Percentiles rank a stretch among this genome's conserved stretches.
phyloP scores from a whole-genome alignment of 371 early-diverging fungal genomes.

The Syncephalastrum sp. region DNA sequence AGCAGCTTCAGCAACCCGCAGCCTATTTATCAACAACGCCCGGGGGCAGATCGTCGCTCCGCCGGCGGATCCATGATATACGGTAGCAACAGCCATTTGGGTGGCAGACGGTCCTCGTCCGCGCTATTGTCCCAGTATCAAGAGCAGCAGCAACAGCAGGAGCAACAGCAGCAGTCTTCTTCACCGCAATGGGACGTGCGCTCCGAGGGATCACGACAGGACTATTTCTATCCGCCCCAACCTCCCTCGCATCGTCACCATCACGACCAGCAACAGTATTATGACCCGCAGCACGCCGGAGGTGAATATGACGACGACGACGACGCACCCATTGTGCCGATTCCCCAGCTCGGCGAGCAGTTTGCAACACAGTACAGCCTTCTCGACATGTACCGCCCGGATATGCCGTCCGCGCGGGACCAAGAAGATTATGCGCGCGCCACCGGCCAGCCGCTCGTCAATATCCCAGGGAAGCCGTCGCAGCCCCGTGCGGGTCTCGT shows the following conservation, averaged over 20 bases:
- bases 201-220: neutral
- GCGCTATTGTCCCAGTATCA: neutral
- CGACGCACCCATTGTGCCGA: constrained; percentile 21
- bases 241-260: neutral
- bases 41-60: too few relatives aligned
- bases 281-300: constrained; percentile 1
- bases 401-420: constrained; percentile 36
- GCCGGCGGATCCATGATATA: neutral
- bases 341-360: constrained; percentile 25
- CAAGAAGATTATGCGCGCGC: constrained; percentile 42
- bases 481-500: constrained; percentile 32
- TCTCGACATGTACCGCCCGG: constrained; percentile 27
- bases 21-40: too few relatives aligned
- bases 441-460: constrained; percentile 32
- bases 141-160: constrained; percentile 1
- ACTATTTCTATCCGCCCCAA: neutral
- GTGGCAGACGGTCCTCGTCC: too few relatives aligned
- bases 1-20: too few relatives aligned
- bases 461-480: constrained; percentile 25
- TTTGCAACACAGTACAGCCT: constrained; percentile 32
- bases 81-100: neutral
- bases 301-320: constrained; percentile 15
- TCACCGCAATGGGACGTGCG: neutral
- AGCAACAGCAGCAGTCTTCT: neutral
- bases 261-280: constrained; percentile 5